phyloP scores from a whole-genome alignment of 2,329 filamentous ascomycete genomes.

The Fonsecaea pedrosoi region DNA sequence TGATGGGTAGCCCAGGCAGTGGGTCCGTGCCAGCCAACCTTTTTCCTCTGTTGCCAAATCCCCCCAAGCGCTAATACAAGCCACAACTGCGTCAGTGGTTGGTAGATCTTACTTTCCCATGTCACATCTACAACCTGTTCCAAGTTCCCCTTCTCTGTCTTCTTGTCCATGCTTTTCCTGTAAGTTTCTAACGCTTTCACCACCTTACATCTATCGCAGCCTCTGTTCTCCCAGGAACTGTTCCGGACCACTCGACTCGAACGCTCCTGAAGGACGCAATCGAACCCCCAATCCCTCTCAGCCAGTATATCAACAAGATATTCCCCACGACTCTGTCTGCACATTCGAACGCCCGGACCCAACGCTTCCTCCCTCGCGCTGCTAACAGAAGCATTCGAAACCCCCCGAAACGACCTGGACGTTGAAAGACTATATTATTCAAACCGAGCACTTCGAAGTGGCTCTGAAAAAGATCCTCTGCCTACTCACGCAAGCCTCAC shows the following conservation, averaged over 20 bases:
- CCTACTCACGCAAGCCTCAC: not conserved
- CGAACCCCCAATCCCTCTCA: not conserved
- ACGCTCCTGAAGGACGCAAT: not conserved
- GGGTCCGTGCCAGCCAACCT: constrained; percentile 25
- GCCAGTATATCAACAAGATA: not conserved
- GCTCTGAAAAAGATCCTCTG: not conserved
- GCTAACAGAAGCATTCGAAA: not conserved
- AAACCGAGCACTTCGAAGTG: not conserved
- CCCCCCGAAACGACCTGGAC: not conserved
- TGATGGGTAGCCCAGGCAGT: not conserved
- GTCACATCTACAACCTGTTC: constrained; percentile 14
- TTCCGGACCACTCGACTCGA: not conserved
- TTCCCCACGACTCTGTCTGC: not conserved
- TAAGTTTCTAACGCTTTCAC: not conserved
- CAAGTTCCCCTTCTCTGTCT: constrained; percentile 7
- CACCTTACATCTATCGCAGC: not conserved
- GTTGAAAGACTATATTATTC: not conserved
- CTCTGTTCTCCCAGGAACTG: not conserved
- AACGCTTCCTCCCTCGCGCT: not conserved
- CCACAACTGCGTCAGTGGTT: constrained; percentile 37
- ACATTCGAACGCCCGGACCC: not conserved
- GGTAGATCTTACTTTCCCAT: constrained; percentile 19
- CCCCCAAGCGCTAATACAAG: constrained; percentile 27
- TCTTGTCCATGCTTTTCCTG: not conserved
- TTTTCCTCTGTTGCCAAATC: constrained; percentile 9